Base-by-base conservation (phyloP, 495 filamentous ascomycete genomes). In the Friedmanniomyces endolithicus region DNA sequence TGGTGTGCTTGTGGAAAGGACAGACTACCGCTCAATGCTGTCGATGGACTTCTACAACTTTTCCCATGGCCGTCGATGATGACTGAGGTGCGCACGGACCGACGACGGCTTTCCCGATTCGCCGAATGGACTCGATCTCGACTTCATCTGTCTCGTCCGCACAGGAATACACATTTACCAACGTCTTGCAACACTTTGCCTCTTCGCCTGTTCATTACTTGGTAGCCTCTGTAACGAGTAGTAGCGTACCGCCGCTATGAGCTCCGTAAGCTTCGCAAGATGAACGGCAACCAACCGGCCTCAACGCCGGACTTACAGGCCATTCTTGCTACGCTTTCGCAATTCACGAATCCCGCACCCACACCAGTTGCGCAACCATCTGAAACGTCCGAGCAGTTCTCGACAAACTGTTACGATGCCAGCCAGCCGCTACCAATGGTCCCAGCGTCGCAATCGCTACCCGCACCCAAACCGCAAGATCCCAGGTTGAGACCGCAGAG, bases 301-400 rank as follows among this genome's bases (percentile, higher is more conserved):
- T 31, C 37, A 19, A 45, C 27, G 1, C 57, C 61, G 33, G 61
- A 63, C 47, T 45, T 63, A 20, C 57, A 60, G 35, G 17, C 53
- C 1, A 57, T 63, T 20, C 61, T 63, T 27, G 58, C 57, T 6
- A 56, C 43, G 11, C 53, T 63, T 11, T 48, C 53, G 12, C 53
- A 60, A 27, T 60, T 48, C 27, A 35, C 24, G 16, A 23, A 47
- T 22, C 17, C 44, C 16, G 6, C 17, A n/a, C 12, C 37, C 37
- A 41, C 37, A 41, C 17, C 37, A 14, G 14, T n/a, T n/a, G n/a
- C n/a, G n/a, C n/a, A n/a, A n/a, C n/a, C n/a, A n/a, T n/a, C n/a
- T n/a, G n/a, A n/a, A n/a, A n/a, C 3, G 37, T 19, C 6, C 17
- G 37, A 41, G 12, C 14, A 4, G 16, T 14, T 6, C 3, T 14